Conservation (phyloP, 495 filamentous ascomycete species). For the Xylaria sp. region DNA sequence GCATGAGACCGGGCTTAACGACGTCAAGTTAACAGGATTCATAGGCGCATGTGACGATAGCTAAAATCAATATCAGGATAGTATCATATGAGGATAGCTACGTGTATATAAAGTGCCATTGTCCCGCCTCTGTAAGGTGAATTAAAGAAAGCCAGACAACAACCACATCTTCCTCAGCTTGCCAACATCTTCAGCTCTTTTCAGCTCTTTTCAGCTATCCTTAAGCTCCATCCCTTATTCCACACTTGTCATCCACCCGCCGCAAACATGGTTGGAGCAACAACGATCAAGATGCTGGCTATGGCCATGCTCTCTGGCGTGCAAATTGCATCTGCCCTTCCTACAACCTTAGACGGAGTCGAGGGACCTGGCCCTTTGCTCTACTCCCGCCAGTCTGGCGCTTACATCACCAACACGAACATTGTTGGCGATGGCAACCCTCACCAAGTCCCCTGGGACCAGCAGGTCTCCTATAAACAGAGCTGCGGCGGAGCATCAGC, state of each 20-base stretch:
- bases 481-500: neutral
- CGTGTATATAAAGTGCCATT: neutral
- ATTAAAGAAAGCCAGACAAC: neutral
- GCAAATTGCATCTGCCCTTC: constrained; percentile 6
- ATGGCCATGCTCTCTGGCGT: constrained; percentile 3
- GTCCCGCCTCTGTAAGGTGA: constrained; percentile 1
- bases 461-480: neutral
- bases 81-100: neutral
- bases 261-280: constrained; percentile 1
- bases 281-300: constrained; percentile 7
- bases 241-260: neutral
- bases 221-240: neutral
- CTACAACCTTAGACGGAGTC: neutral
- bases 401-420: neutral
- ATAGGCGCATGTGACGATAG: too few relatives aligned
- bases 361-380: neutral
- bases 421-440: constrained; percentile 4
- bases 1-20: too few relatives aligned
- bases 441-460: constrained; percentile 9
- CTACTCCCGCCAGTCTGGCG: constrained; percentile 7
- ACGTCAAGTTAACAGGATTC: too few relatives aligned
- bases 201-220: neutral
- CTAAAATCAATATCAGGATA: neutral
- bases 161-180: neutral
- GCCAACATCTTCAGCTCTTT: neutral